Base-by-base conservation (phyloP, 805 yeast species). In the Metschnikowia baotianmanensis region DNA sequence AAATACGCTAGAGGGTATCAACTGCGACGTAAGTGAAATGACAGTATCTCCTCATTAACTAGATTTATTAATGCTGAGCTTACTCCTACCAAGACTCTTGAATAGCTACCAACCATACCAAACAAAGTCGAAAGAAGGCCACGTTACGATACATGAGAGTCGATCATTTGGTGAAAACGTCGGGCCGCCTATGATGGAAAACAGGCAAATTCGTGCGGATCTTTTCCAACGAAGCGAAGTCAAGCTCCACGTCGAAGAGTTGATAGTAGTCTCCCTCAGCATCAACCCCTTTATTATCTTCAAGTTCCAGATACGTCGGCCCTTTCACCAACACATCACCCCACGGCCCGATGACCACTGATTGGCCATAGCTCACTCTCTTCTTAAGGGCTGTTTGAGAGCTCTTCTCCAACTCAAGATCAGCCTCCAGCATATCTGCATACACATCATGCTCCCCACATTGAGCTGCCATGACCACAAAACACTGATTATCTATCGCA, bases 291-390 rank as follows among this genome's bases (percentile, higher is more conserved):
- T 25, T 33, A 2, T 25, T 32, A 1, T 29, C 32, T 13, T 54
- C 48, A 3, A 51, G 50, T n/a, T 65, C 69, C 27, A 48, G 47
- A 41, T 63, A 66, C 25, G 52, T 62, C 8, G 48, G 46, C 12
- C 59, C 62, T 32, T 79, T 76, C 1, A 86, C 83, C 4, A 93
- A 45, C 2, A 88, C 71, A 0, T 77, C 71, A 0, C 98, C 99
- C 88, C 95, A 86, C 0, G 99, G 98, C 50, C 86, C 91, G n/a
- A 91, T 76, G 4, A 89, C 80, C 47, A 89, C 68, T 0, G 95
- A 75, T 54, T 88, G 91, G 1, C 99, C 99, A 64, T 81, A 91
- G 46, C 96, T 85, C 42, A 77, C 74, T 42, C 98, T 68, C 53
- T 36, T 41, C 15, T 29, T 12, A 24, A 47, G 15, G 66, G 66